A percentile compares a stretch with the other conserved stretches of the same genome.
Evolutionary conservation across 2,329 filamentous ascomycete genomes (phyloP).

Genomic region (Aspergillus costaricaensis): DNA sequence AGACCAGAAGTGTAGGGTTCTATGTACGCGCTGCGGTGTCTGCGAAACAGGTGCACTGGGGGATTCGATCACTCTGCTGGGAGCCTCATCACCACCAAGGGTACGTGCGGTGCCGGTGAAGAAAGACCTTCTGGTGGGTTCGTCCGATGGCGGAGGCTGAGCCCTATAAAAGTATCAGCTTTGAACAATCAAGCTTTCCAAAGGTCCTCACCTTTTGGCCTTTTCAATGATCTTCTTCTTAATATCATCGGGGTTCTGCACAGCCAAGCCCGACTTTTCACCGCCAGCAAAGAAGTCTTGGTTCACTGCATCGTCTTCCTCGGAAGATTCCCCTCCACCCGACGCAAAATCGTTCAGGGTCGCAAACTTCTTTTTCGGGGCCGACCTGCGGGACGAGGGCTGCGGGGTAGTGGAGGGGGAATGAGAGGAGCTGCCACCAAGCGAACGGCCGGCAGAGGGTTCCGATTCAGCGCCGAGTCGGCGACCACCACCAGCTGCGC

Average conservation of each 20-base stretch:
- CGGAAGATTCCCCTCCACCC: conserved; percentile 44
- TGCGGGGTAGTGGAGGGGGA: conserved; percentile 34
- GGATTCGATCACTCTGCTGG: conserved; percentile 59
- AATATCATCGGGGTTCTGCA: conserved; percentile 63
- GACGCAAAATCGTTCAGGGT: conserved; percentile 49
- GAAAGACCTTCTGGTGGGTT: conserved; percentile 46
- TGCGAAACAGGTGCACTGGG: conserved; percentile 47
- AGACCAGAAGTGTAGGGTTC: conserved; percentile 65
- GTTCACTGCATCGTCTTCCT: conserved; percentile 56
- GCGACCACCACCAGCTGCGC: conserved; percentile 27
- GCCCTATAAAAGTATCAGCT: conserved; percentile 27
- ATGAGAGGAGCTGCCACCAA: conserved; percentile 35
- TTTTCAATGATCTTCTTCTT: conserved; percentile 55
- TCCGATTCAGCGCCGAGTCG: conserved; percentile 27
- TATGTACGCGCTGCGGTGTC: conserved; percentile 54
- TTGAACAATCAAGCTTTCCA: neutral
- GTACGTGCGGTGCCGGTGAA: conserved; percentile 65
- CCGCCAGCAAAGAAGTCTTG: conserved; percentile 66
- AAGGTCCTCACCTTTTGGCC: conserved; percentile 37
- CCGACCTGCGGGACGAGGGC: conserved; percentile 31
- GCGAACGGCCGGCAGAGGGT: conserved; percentile 32
- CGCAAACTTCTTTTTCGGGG: conserved; percentile 49
- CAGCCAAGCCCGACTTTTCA: conserved; percentile 68
- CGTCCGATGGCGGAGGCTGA: conserved; percentile 41
- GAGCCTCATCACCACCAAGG: conserved; percentile 65